Percentiles rank a stretch among this genome's conserved stretches.
Evolutionary conservation across 306 rosid species (phyloP).

Genomic region (Dryas drummondii): DNA sequence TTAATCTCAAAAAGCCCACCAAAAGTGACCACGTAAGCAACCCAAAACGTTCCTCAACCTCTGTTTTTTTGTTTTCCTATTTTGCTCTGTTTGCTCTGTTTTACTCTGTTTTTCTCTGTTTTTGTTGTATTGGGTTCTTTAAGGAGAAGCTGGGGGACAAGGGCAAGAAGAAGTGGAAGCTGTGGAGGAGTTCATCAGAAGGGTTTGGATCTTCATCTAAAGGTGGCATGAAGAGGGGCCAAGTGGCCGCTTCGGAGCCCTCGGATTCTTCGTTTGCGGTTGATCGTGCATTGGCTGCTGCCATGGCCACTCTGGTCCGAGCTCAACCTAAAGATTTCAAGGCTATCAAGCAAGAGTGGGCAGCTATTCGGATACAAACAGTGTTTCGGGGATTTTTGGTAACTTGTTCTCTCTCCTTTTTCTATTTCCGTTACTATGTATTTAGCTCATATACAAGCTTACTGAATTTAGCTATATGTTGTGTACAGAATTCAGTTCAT

Average conservation of each 20-base stretch:
- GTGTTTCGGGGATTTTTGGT: slow-evolving; percentile 80
- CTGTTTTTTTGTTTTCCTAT: neutral
- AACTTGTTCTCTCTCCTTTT: neutral
- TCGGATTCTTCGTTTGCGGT: slow-evolving; percentile 34
- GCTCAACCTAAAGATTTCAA: slow-evolving; percentile 67
- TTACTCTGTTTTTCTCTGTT: slow-evolving; percentile 9
- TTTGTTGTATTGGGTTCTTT: neutral
- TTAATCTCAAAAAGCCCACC: slow-evolving; percentile 49
- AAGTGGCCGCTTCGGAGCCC: slow-evolving; percentile 23
- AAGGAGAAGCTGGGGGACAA: slow-evolving; percentile 57
- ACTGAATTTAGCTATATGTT: neutral
- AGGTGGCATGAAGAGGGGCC: slow-evolving; percentile 36
- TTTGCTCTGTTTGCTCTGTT: neutral
- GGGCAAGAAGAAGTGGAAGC: slow-evolving; percentile 78
- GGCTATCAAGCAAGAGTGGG: slow-evolving; percentile 71
- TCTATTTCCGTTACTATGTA: neutral
- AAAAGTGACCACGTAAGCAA: slow-evolving; percentile 47
- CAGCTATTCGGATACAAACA: slow-evolving; percentile 77
- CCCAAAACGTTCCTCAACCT: too few species aligned
- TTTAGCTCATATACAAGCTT: neutral
- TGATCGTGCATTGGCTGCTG: slow-evolving; percentile 54
- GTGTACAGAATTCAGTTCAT: neutral
- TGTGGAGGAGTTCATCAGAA: slow-evolving; percentile 77
- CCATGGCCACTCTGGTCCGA: slow-evolving; percentile 71
- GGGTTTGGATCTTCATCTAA: slow-evolving; percentile 42